These are phyloP conservation scores for Aphanocladium album DNA, from an alignment of 2,329 filamentous ascomycete genomes.

Conservation along the genomic window DNA sequence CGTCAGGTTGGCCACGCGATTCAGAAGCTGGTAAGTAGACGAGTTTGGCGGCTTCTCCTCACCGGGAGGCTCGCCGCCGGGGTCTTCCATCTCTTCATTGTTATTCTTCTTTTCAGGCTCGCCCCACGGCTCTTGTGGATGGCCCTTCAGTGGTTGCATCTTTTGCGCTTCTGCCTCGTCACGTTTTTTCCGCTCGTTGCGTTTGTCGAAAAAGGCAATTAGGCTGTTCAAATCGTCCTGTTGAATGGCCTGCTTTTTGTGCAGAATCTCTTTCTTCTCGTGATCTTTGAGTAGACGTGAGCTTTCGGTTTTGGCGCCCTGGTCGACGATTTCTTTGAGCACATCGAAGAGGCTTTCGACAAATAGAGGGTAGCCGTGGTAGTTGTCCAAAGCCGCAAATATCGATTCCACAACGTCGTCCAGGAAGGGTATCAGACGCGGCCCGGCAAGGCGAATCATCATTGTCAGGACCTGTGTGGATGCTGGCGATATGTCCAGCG, in stretches of 20 bases:
- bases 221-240: slow-evolving; percentile 40
- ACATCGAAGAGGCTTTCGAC: slow-evolving; percentile 83
- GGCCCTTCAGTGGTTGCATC: slow-evolving; percentile 22
- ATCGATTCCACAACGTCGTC: slow-evolving; percentile 89
- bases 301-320: slow-evolving; percentile 61
- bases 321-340: slow-evolving; percentile 74
- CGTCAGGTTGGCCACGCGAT: slow-evolving; percentile 75
- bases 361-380: slow-evolving; percentile 83
- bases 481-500: slow-evolving; percentile 86
- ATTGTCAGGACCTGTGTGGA: slow-evolving; percentile 86
- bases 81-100: slow-evolving; percentile 28
- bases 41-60: slow-evolving; percentile 57
- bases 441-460: slow-evolving; percentile 87
- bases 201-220: slow-evolving; percentile 58
- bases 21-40: slow-evolving; percentile 74
- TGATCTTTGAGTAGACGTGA: slow-evolving; percentile 39
- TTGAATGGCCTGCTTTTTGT: slow-evolving; percentile 34
- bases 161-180: slow-evolving; percentile 34
- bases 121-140: slow-evolving; percentile 34
- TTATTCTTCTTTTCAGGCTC: slow-evolving; percentile 26
- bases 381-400: slow-evolving; percentile 89
- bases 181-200: slow-evolving; percentile 27
- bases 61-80: slow-evolving; percentile 24
- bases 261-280: slow-evolving; percentile 31
- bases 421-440: slow-evolving; percentile 75